Evolutionary conservation across 768 basidiomycete genomes (phyloP).

Genomic region (Xerocomus potaroensis): DNA sequence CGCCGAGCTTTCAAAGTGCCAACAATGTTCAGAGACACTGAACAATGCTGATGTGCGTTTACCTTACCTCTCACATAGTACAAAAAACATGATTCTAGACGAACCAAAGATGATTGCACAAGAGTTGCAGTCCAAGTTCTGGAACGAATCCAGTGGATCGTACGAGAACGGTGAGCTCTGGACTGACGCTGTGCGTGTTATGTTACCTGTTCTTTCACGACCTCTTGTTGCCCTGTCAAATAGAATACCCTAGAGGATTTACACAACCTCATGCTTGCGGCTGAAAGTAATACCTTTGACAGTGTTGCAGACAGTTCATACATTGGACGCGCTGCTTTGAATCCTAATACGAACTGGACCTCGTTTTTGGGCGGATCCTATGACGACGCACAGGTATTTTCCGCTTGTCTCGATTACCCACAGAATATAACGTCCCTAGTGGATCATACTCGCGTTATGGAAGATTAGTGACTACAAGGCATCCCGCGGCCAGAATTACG

Average conservation of each 20-base stretch:
- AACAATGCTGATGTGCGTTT: conserved; percentile 11
- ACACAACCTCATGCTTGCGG: conserved; percentile 55
- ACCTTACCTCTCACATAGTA: background rate
- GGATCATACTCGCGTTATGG: conserved; percentile 55
- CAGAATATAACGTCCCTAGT: conserved; percentile 30
- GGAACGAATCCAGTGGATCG: conserved; percentile 27
- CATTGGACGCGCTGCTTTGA: conserved; percentile 42
- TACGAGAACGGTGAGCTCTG: conserved; percentile 50
- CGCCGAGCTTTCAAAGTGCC: background rate
- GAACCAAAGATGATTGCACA: conserved; percentile 22
- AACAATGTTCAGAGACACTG: conserved; percentile 8
- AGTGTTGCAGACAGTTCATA: conserved; percentile 40
- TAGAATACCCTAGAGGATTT: conserved; percentile 58
- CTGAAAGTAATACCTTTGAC: conserved; percentile 37
- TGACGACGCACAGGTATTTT: conserved; percentile 48
- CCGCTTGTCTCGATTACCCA: background rate
- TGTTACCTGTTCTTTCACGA: background rate
- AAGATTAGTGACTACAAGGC: conserved; percentile 53
- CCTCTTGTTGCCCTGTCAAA: background rate
- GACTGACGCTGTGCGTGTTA: conserved; percentile 48
- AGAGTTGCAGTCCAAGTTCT: conserved; percentile 20
- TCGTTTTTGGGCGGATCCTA: conserved; percentile 44
- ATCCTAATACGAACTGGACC: conserved; percentile 40
- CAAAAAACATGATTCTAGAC: background rate
- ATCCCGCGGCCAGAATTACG: conserved; percentile 30